Evolutionary conservation across 2,329 filamentous ascomycete genomes (phyloP), one percentile per base, ranked within the genome.

Genomic region (Penicillium sp.): DNA sequence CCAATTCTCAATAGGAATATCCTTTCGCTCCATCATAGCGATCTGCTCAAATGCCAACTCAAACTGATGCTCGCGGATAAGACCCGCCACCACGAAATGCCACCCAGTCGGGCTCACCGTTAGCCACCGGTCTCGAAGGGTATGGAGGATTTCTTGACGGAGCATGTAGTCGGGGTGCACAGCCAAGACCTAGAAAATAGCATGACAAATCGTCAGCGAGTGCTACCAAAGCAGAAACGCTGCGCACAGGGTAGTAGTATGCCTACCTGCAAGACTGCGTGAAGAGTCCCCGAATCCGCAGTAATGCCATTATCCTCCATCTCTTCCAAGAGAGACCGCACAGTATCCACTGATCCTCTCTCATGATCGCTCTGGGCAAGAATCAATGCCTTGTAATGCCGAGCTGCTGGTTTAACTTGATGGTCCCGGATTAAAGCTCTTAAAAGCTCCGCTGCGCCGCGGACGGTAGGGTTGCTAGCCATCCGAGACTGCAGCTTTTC

Each of bases 121-220:
- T 36, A 85, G 76, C 86, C 88, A 94, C 48, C 80, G 75, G 40
- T 80, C 74, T 55, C 80, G 79, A 32, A 74, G 55, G 40, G 83
- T 81, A 39, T 79, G 70, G 26, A 96, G 69, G 3, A 95, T 75
- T 23, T 83, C 75, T 37, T 79, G 77, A 23, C 89, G 81, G 16
- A 93, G 69, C 4, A 88, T 52, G 54, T 94, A 91, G 64, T 97
- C 86, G 0, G 91, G 87, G 60, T 97, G 93, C 7, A 93, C 79
- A 0, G 86, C 80, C 16, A 96, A 73, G 4, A 79, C 83, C 73
- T 85, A 48, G 4, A 11, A 3, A 14, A 18, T 27, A 15, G 17
- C 17, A 11, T 38, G 18, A 19, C 11, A 10, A 4, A 33, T 35
- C 21, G 32, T 37, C 11, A 27, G 25, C 25, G 14, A n/a, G 11